Evolutionary conservation across 305 asterid genomes (phyloP).

Genomic region (Fraxinus xanthoxyloides): DNA sequence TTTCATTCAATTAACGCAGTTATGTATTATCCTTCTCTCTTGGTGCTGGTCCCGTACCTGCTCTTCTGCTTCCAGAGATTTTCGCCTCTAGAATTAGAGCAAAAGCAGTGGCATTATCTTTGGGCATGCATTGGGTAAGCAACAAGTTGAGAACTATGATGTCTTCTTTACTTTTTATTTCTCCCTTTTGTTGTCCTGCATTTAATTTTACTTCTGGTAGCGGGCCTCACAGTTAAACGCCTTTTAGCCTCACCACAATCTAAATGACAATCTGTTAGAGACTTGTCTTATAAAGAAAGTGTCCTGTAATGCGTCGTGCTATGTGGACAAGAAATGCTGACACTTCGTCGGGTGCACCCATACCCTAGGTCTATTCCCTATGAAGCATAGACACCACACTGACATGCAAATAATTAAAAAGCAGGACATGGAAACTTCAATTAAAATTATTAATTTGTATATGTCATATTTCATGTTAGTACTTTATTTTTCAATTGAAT

Average conservation of each 20-base stretch:
- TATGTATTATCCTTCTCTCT: conserved; percentile 88
- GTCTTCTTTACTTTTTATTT: background rate
- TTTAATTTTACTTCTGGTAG: background rate
- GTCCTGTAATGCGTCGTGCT: background rate
- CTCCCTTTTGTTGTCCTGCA: background rate
- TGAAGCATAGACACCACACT: background rate
- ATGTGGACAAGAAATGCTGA: background rate
- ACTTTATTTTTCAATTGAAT: background rate
- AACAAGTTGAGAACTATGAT: conserved; percentile 1
- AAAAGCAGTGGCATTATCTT: conserved; percentile 84
- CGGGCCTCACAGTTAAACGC: background rate
- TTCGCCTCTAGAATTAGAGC: conserved; percentile 94
- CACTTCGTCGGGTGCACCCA: background rate
- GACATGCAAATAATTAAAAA: background rate
- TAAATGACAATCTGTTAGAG: background rate
- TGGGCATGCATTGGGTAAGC: conserved; percentile 95
- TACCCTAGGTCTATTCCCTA: background rate
- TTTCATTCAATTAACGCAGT: conserved; percentile 37
- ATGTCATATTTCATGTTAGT: background rate
- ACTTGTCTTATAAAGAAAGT: background rate
- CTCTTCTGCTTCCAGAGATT: conserved; percentile 94
- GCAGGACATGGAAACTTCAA: background rate
- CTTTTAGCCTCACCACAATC: background rate
- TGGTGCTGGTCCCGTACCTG: conserved; percentile 99
- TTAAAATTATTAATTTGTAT: background rate